Evolutionary conservation across 768 basidiomycete genomes (phyloP).

Genomic region (Suillus brevipes): DNA sequence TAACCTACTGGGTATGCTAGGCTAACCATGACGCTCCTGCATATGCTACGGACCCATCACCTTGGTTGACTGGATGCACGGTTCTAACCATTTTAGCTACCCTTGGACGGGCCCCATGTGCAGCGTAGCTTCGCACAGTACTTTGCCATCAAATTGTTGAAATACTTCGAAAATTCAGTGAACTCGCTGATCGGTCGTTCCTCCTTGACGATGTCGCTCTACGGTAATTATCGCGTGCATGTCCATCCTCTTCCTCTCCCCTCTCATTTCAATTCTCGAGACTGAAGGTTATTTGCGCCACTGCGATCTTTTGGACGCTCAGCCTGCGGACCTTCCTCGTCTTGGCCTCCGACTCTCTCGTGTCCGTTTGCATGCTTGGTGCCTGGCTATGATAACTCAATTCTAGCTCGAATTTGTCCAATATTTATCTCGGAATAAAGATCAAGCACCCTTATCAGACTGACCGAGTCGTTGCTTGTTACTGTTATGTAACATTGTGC

Average conservation of each 20-base stretch:
- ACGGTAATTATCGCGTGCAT: neutral
- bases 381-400: neutral
- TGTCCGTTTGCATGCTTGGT: too few relatives aligned
- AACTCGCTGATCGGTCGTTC: neutral
- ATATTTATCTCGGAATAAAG: too few relatives aligned
- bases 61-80: conserved; percentile 17
- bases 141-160: neutral
- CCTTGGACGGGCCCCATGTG: neutral
- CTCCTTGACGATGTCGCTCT: neutral
- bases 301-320: neutral
- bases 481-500: too few relatives aligned
- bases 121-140: neutral
- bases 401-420: too few relatives aligned
- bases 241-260: neutral
- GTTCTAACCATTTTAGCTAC: neutral
- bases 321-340: neutral
- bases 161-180: neutral
- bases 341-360: neutral
- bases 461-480: too few relatives aligned
- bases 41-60: conserved; percentile 24
- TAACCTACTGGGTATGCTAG: too few relatives aligned
- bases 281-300: neutral
- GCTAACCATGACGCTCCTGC: too few relatives aligned
- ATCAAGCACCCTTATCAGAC: too few relatives aligned
- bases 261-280: neutral